A percentile compares a stretch with the other conserved stretches of the same genome.
These are phyloP conservation scores for Stevia rebaudiana DNA, from an alignment of 140 eudicot species.

Conservation along the genomic window DNA sequence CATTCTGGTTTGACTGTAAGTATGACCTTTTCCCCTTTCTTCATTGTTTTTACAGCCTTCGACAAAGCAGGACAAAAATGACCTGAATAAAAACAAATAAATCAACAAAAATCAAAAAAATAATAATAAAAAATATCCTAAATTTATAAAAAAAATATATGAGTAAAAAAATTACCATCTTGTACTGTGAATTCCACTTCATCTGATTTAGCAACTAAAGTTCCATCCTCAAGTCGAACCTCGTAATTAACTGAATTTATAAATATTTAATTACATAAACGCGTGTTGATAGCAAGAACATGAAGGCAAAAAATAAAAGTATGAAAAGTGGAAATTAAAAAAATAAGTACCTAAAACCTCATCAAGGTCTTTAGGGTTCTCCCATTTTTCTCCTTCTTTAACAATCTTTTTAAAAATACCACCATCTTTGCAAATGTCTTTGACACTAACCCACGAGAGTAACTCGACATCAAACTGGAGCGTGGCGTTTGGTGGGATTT, in stretches of 20 bases:
- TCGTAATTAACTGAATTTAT: constrained; percentile 62
- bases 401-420: constrained; percentile 85
- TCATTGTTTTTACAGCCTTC: constrained; percentile 91
- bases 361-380: constrained; percentile 91
- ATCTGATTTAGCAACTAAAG: constrained; percentile 61
- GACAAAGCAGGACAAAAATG: constrained; percentile 82
- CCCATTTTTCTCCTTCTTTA: constrained; percentile 92
- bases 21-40: constrained; percentile 83
- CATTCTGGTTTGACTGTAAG: constrained; percentile 86
- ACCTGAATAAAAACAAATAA: constrained; percentile 32
- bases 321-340: not conserved
- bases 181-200: constrained; percentile 70
- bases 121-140: too few species aligned
- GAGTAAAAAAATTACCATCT: constrained; percentile 76
- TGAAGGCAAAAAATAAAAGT: not conserved
- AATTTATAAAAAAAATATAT: too few species aligned
- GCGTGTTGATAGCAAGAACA: not conserved
- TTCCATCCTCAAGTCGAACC: constrained; percentile 72
- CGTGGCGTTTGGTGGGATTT: constrained; percentile 86
- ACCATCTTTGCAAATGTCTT: constrained; percentile 96
- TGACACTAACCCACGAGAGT: constrained; percentile 85
- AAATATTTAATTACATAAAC: not conserved
- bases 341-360: constrained; percentile 67
- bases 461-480: constrained; percentile 87
- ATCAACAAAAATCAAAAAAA: not conserved